Evolutionary conservation across 768 basidiomycete genomes (phyloP).

Genomic region (Kwoniella botswanensis): DNA sequence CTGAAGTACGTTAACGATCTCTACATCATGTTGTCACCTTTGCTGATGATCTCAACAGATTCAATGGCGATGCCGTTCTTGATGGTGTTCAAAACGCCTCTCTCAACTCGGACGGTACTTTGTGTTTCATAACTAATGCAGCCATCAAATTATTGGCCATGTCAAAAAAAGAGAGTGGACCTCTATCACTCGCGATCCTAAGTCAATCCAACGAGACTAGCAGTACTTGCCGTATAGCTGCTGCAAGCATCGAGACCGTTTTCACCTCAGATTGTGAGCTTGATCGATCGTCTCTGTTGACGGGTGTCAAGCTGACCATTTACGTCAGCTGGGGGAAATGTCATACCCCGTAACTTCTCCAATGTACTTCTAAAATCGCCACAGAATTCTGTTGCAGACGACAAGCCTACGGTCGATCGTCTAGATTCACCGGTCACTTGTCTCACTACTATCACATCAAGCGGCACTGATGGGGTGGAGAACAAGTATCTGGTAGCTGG

Average conservation of each 20-base stretch:
- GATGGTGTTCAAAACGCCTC: neutral
- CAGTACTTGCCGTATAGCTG: neutral
- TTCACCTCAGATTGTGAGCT: conserved; percentile 35
- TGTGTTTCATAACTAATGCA: neutral
- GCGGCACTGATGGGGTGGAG: neutral
- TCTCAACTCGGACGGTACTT: neutral
- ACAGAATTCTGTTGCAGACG: neutral
- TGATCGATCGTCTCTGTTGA: neutral
- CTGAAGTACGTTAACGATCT: neutral
- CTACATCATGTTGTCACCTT: neutral
- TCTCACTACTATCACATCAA: conserved; percentile 18
- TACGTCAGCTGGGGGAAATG: conserved; percentile 28
- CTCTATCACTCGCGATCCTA: neutral
- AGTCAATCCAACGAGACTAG: neutral
- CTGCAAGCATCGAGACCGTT: conserved; percentile 21
- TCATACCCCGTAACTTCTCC: conserved; percentile 16
- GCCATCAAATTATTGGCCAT: neutral
- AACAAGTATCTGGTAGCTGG: conserved; percentile 43
- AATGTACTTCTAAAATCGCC: neutral
- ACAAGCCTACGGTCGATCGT: conserved; percentile 25
- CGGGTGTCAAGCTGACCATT: neutral
- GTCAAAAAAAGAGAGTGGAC: neutral
- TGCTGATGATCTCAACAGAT: neutral
- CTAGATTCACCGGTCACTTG: conserved; percentile 40
- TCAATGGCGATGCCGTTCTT: neutral